Evolutionary conservation across 768 basidiomycete genomes (phyloP).

Genomic region (Rhizopogon vinicolor): DNA sequence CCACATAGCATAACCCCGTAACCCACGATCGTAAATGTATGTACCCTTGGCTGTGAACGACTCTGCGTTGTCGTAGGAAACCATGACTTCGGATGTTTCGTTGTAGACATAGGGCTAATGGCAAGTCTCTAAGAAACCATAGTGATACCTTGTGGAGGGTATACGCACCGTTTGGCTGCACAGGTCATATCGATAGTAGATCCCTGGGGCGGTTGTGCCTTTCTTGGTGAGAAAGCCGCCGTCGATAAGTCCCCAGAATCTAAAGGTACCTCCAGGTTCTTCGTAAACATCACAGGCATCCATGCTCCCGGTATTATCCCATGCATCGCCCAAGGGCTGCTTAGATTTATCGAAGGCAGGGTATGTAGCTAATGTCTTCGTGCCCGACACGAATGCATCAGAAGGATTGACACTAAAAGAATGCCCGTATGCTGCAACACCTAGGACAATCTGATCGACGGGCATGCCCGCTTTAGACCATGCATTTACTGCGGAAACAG

Average conservation of each 20-base stretch:
- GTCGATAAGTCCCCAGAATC: slow-evolving; percentile 60
- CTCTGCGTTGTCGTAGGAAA: slow-evolving; percentile 61
- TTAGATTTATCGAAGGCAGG: slow-evolving; percentile 44
- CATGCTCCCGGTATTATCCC: slow-evolving; percentile 40
- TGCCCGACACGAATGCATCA: slow-evolving; percentile 15
- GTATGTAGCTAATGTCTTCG: slow-evolving; percentile 37
- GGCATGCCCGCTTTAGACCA: slow-evolving; percentile 84
- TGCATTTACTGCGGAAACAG: slow-evolving; percentile 60
- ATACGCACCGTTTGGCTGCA: slow-evolving; percentile 71
- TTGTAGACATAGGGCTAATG: slow-evolving; percentile 70
- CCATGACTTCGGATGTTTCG: slow-evolving; percentile 43
- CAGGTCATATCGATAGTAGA: slow-evolving; percentile 51
- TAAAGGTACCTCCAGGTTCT: slow-evolving; percentile 43
- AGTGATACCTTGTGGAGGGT: not conserved
- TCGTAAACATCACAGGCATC: slow-evolving; percentile 58
- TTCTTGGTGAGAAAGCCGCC: slow-evolving; percentile 46
- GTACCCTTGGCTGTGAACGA: slow-evolving; percentile 58
- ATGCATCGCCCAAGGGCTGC: slow-evolving; percentile 50
- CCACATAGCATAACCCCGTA: slow-evolving; percentile 65
- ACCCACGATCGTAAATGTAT: slow-evolving; percentile 44
- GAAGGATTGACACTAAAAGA: slow-evolving; percentile 43
- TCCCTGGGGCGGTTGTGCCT: slow-evolving; percentile 47
- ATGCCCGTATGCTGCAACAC: slow-evolving; percentile 82
- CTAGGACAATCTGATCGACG: slow-evolving; percentile 65
- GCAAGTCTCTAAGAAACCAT: slow-evolving; percentile 1